Evolutionary conservation across 2,329 filamentous ascomycete species (phyloP).

Genomic region (Colletotrichum truncatum): DNA sequence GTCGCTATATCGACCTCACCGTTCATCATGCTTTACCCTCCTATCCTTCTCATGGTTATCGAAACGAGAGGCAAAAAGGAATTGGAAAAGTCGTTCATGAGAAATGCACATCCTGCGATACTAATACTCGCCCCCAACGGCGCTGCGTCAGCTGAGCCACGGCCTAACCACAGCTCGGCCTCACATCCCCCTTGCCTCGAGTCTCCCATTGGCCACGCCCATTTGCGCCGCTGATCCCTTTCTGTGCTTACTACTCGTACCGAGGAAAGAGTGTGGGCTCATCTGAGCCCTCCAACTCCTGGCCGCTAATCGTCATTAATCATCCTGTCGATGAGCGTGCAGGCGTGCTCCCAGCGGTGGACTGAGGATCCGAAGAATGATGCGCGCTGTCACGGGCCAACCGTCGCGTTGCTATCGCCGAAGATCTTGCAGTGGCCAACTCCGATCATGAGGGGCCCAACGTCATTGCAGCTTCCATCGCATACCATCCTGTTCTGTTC

Average conservation of each 20-base stretch:
- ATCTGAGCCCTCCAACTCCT: conserved; percentile 11
- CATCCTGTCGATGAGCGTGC: background rate
- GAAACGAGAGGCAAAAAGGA: background rate
- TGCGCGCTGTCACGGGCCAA: background rate
- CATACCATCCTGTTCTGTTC: background rate
- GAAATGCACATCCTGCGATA: no score
- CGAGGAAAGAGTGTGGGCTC: background rate
- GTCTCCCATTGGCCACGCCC: conserved; percentile 12
- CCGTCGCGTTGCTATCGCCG: background rate
- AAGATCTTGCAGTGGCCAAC: background rate
- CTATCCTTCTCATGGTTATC: no score
- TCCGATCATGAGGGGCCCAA: background rate
- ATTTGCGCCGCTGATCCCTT: conserved; percentile 18
- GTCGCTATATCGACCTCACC: no score
- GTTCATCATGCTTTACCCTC: no score
- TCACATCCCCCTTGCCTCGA: conserved; percentile 3
- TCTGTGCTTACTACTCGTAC: background rate
- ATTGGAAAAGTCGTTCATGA: no score
- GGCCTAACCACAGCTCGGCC: conserved; percentile 9
- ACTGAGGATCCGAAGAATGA: background rate
- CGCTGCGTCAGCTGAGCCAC: conserved; percentile 24
- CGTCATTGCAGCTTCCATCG: conserved; percentile 5
- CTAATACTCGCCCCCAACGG: background rate
- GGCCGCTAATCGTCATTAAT: conserved; percentile 18
- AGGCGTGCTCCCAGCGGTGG: conserved; percentile 4